phyloP scores from a whole-genome alignment of 768 basidiomycete species.

The Trametes cingulata region DNA sequence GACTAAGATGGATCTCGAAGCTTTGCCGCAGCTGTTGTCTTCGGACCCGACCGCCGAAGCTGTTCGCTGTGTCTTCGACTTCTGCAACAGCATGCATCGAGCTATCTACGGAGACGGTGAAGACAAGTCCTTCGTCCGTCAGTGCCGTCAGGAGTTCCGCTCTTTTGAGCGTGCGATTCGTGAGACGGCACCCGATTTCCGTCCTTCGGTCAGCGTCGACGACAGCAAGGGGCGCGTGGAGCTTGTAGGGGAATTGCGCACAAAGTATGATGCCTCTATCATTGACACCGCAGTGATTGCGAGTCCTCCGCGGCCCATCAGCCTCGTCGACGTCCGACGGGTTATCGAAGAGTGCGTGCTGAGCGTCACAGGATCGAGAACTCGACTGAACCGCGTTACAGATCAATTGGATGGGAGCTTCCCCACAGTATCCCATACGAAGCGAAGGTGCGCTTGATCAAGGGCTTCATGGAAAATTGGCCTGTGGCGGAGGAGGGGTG shows the following conservation, averaged over 20 bases:
- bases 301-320: slow-evolving; percentile 9
- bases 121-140: slow-evolving; percentile 40
- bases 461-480: slow-evolving; percentile 40
- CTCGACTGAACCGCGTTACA: slow-evolving; percentile 17
- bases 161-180: slow-evolving; percentile 38
- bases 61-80: slow-evolving; percentile 42
- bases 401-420: slow-evolving; percentile 46
- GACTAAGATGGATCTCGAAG: slow-evolving; percentile 35
- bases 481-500: slow-evolving; percentile 35
- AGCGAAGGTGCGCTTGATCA: slow-evolving; percentile 41
- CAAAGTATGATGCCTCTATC: neutral
- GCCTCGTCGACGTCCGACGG: slow-evolving; percentile 37
- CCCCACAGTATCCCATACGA: slow-evolving; percentile 43
- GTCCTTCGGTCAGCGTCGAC: slow-evolving; percentile 24
- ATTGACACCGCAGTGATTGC: neutral
- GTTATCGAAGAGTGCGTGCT: slow-evolving; percentile 37
- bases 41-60: slow-evolving; percentile 46
- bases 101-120: slow-evolving; percentile 35
- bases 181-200: slow-evolving; percentile 44
- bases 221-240: neutral
- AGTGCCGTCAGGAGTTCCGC: slow-evolving; percentile 35
- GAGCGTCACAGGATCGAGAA: neutral
- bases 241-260: neutral
- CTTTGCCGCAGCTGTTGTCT: slow-evolving; percentile 42
- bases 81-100: slow-evolving; percentile 42